These are phyloP conservation scores for Huntiella moniliformis DNA, from an alignment of 2,329 filamentous ascomycete genomes.

Conservation along the genomic window DNA sequence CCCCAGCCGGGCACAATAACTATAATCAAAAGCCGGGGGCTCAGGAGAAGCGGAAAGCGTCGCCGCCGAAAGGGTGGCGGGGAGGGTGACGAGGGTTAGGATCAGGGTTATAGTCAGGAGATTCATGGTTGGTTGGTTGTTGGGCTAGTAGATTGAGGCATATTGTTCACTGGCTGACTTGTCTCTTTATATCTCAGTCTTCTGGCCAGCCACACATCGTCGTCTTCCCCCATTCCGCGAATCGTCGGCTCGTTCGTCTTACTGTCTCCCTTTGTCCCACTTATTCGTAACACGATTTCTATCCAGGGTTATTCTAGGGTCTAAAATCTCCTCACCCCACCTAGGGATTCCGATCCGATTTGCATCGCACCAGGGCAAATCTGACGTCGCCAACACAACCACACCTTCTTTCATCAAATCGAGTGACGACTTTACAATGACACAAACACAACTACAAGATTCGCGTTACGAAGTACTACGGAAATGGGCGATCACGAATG, in stretches of 20 bases:
- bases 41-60: too few relatives aligned
- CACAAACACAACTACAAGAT: not conserved
- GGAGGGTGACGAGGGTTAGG: too few relatives aligned
- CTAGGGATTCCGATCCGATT: not conserved
- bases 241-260: not conserved
- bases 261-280: not conserved
- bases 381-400: not conserved
- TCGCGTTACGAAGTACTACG: conserved; percentile 19
- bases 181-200: too few relatives aligned
- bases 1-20: too few relatives aligned
- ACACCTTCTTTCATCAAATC: not conserved
- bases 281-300: not conserved
- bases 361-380: not conserved
- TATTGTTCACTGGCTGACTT: too few relatives aligned
- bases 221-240: not conserved
- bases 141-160: too few relatives aligned
- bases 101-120: too few relatives aligned
- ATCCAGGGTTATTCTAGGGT: not conserved
- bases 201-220: too few relatives aligned
- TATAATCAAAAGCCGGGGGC: too few relatives aligned
- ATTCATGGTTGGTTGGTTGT: too few relatives aligned
- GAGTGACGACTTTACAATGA: not conserved
- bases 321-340: not conserved
- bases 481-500: conserved; percentile 28
- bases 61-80: too few relatives aligned